Conservation (phyloP, 1,139 yeast genomes). For the Suhomyces anneliseae region DNA sequence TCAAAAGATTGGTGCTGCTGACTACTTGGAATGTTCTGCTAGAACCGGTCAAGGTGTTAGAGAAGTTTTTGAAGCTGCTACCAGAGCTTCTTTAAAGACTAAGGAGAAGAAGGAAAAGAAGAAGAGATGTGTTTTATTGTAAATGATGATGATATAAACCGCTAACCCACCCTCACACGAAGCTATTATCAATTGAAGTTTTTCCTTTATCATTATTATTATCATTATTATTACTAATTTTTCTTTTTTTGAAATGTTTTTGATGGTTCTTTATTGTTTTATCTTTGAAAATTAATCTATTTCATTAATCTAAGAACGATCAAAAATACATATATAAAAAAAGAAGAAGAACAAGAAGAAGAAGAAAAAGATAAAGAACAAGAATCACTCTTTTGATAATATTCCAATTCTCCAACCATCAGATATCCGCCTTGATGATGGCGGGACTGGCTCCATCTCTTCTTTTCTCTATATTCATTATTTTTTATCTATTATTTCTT, state of each 20-base stretch:
- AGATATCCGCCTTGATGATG: slow-evolving; percentile 1
- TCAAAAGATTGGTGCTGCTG: slow-evolving; percentile 80
- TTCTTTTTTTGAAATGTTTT: too few relatives aligned
- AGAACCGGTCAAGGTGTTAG: slow-evolving; percentile 88
- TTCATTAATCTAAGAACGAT: neutral
- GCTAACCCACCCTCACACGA: neutral
- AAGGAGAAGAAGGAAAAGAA: slow-evolving; percentile 58
- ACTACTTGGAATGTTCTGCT: slow-evolving; percentile 92
- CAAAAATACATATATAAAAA: too few relatives aligned
- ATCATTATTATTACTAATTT: too few relatives aligned
- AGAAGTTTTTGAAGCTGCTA: slow-evolving; percentile 90
- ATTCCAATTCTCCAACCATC: neutral
- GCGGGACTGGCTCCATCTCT: slow-evolving; percentile 8
- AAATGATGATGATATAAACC: slow-evolving; percentile 18
- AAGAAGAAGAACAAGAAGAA: neutral
- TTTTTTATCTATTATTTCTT: slow-evolving; percentile 9
- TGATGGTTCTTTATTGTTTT: too few relatives aligned
- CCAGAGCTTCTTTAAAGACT: slow-evolving; percentile 77
- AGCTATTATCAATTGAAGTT: neutral
- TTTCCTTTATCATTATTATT: too few relatives aligned
- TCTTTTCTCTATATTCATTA: slow-evolving; percentile 9
- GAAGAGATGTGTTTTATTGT: slow-evolving; percentile 59
- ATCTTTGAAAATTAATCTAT: neutral
- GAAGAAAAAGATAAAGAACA: neutral
- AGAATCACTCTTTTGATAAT: neutral